Conservation (phyloP, 2,329 filamentous ascomycete species). For the Ophiosphaerella herpotricha region DNA sequence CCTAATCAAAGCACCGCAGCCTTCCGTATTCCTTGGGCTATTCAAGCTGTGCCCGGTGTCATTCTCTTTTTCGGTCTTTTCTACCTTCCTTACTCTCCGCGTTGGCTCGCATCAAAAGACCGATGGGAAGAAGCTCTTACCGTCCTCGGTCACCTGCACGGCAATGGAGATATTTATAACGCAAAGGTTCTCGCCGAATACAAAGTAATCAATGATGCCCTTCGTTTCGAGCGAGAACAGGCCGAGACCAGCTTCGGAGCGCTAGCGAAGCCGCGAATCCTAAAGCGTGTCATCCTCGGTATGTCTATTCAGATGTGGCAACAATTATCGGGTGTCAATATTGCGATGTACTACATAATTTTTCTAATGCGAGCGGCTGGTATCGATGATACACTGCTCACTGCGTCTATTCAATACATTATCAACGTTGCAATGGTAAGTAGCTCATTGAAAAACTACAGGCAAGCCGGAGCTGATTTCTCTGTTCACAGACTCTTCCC, state of each 20-base stretch:
- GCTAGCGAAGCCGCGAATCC: constrained; percentile 57
- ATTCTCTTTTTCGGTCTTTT: constrained; percentile 48
- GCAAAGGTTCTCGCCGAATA: constrained; percentile 67
- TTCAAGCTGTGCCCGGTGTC: constrained; percentile 49
- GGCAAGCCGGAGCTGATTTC: too few relatives aligned
- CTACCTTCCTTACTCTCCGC: constrained; percentile 58
- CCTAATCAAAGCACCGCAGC: constrained; percentile 50
- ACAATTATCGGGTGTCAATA: constrained; percentile 65
- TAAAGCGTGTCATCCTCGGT: constrained; percentile 62
- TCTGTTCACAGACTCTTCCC: constrained; percentile 53
- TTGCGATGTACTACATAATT: constrained; percentile 63
- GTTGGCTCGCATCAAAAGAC: constrained; percentile 72
- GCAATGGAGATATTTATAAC: constrained; percentile 59
- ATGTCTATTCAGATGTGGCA: constrained; percentile 65
- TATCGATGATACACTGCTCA: constrained; percentile 62
- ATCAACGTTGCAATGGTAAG: constrained; percentile 61
- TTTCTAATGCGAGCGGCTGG: constrained; percentile 65
- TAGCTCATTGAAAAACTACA: too few relatives aligned
- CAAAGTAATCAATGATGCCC: constrained; percentile 62
- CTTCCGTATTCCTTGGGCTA: constrained; percentile 50
- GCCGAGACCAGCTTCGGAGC: constrained; percentile 56
- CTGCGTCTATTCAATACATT: constrained; percentile 66
- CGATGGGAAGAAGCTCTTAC: constrained; percentile 68
- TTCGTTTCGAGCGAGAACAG: constrained; percentile 60
- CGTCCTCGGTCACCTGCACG: constrained; percentile 61